Conservation (phyloP, 2,329 filamentous ascomycete species). For the Aschersonia sp. region DNA sequence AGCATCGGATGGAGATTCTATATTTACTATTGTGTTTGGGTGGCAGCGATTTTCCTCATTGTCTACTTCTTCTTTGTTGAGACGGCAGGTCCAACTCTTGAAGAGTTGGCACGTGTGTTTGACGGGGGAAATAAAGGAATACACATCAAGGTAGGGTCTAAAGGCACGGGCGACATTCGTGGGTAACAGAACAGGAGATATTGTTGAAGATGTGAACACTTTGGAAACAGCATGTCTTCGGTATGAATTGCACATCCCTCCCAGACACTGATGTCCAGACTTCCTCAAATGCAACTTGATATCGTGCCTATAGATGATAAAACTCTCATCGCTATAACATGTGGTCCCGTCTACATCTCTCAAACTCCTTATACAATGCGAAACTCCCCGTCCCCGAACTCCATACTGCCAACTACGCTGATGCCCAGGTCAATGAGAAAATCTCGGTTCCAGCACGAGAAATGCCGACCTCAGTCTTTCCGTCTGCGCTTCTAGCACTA, state of each 20-base stretch:
- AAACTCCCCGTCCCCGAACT: too few species aligned
- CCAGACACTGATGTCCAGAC: too few species aligned
- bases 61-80: constrained; percentile 26
- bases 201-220: too few species aligned
- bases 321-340: too few species aligned
- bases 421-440: constrained; percentile 24
- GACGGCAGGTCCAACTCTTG: constrained; percentile 20
- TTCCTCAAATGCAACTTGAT: too few species aligned
- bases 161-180: too few species aligned
- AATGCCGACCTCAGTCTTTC: constrained; percentile 26
- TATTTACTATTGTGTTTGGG: constrained; percentile 25
- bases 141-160: constrained; percentile 3
- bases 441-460: constrained; percentile 25
- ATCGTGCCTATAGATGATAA: too few species aligned
- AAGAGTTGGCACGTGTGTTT: constrained; percentile 19
- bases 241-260: too few species aligned
- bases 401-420: not conserved
- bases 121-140: constrained; percentile 13
- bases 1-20: constrained; percentile 25
- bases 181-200: too few species aligned
- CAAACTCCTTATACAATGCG: too few species aligned
- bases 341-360: too few species aligned
- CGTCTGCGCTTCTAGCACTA: constrained; percentile 23
- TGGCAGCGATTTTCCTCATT: constrained; percentile 19
- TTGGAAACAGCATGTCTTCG: too few species aligned